phyloP scores from a whole-genome alignment of 108 stramenopile species.

The Skeletonema marinoi region DNA sequence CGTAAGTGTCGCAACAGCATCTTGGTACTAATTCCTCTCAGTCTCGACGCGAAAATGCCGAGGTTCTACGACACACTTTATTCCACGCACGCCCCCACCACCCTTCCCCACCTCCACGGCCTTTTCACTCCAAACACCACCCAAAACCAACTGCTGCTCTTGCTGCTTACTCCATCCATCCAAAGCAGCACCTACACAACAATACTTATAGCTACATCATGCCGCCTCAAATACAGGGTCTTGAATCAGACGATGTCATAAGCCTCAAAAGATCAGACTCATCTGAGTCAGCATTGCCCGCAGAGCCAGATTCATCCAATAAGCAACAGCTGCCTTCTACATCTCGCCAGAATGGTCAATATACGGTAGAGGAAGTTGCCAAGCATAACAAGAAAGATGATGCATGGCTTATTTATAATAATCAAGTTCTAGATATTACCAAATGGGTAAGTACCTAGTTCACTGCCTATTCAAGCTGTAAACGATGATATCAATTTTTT shows the following conservation, averaged over 20 bases:
- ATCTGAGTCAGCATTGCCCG: not conserved
- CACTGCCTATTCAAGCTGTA: not conserved
- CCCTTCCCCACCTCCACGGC: too few species aligned
- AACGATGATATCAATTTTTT: not conserved
- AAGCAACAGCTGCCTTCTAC: not conserved
- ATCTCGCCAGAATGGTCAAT: slow-evolving; percentile 4
- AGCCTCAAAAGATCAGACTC: not conserved
- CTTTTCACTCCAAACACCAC: too few species aligned
- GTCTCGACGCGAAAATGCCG: too few species aligned
- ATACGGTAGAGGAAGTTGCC: slow-evolving; percentile 49
- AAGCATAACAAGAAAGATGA: slow-evolving; percentile 40
- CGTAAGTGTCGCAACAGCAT: too few species aligned
- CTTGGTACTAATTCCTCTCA: too few species aligned
- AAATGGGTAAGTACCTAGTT: slow-evolving; percentile 52
- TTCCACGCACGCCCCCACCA: too few species aligned
- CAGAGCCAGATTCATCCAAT: not conserved
- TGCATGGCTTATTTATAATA: slow-evolving; percentile 62
- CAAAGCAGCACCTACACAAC: not conserved
- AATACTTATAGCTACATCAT: not conserved
- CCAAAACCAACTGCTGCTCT: too few species aligned
- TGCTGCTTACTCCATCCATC: too few species aligned
- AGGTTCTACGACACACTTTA: too few species aligned
- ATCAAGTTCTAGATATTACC: slow-evolving; percentile 73
- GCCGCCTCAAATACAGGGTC: not conserved
- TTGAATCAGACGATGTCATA: not conserved